Evolutionary conservation across 441 rosid genomes (phyloP), one percentile per base, ranked within the genome.

Genomic region (Adansonia rubrostipa): DNA sequence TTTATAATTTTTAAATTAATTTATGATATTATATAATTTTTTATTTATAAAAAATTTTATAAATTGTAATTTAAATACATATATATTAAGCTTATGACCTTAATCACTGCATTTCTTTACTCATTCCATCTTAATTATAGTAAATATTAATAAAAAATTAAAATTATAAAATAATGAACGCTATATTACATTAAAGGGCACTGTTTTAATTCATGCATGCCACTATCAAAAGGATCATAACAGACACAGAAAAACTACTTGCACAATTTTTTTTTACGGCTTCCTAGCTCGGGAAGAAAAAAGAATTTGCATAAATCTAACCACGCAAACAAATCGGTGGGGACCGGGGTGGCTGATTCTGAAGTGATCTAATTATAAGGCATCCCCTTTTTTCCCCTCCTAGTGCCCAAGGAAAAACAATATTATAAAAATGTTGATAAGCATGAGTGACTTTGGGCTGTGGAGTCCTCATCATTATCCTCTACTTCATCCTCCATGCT

Each of bases 401-500:
- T 54, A 2, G 22, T 48, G 42, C 62, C 65, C 45, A 60, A 77
- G 33, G 63, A 45, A 45, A 33, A 67, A 10, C 63, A 33, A 67
- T 17, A 47, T 6, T 54, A 50, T 40, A 13, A 73, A 33, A 63
- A 40, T n/a, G 48, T 42, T 42, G 61, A 22, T 33, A 28, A 28
- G 2, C 2, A 28, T 28, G 33, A 28, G 33, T 28, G 33, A 28
- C 33, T 63, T 19, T 44, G 61, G 62, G 76, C 61, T 13, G 45
- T 58, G 20, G 11, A n/a, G 22, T 73, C 69, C 51, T 33, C 78
- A 81, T 83, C 65, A 79, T 80, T 56, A 60, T 11, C 48, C 17
- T 9, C 64, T 57, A 17, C 61, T 70, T 64, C 80, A 81, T 80
- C 65, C 74, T 22, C 67, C 74, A 75, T 70, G 78, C 78, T 73